phyloP scores from a whole-genome alignment of 768 basidiomycete species.

The Russula sp. region DNA sequence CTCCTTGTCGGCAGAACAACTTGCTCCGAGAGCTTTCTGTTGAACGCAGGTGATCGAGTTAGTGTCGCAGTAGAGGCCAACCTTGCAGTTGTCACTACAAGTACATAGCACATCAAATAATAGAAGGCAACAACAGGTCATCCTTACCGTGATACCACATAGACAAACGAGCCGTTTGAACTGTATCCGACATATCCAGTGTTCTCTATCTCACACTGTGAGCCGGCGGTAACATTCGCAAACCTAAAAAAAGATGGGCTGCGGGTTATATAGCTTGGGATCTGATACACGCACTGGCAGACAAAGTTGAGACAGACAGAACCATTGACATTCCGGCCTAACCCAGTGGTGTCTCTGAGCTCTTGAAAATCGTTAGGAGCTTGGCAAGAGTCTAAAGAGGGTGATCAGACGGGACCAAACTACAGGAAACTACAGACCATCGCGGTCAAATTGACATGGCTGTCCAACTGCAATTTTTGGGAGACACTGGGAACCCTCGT shows the following conservation, averaged over 20 bases:
- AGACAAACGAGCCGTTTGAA: constrained; percentile 50
- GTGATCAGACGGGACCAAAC: not conserved
- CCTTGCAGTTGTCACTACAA: constrained; percentile 59
- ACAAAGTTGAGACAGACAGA: constrained; percentile 74
- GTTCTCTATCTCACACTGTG: constrained; percentile 66
- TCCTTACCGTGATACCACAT: constrained; percentile 70
- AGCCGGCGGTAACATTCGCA: constrained; percentile 65
- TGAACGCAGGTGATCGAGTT: constrained; percentile 47
- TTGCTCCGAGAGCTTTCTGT: constrained; percentile 46
- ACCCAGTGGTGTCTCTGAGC: constrained; percentile 54
- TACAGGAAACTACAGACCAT: constrained; percentile 43
- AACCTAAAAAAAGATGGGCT: constrained; percentile 40
- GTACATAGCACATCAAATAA: not conserved
- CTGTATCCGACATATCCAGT: constrained; percentile 70
- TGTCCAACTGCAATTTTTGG: constrained; percentile 50
- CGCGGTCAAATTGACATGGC: constrained; percentile 78
- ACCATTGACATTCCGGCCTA: constrained; percentile 72
- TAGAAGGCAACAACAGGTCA: not conserved
- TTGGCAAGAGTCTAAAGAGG: constrained; percentile 61
- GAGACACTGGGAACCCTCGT: constrained; percentile 70
- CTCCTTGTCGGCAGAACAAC: constrained; percentile 60
- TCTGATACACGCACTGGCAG: constrained; percentile 59
- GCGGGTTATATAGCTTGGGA: not conserved
- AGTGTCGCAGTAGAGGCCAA: constrained; percentile 73
- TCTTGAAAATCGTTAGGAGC: constrained; percentile 58